A percentile compares a stretch with the other conserved stretches of the same genome.
Conservation (phyloP, 176 grass and related monocot genomes). For the Carex parvula region DNA sequence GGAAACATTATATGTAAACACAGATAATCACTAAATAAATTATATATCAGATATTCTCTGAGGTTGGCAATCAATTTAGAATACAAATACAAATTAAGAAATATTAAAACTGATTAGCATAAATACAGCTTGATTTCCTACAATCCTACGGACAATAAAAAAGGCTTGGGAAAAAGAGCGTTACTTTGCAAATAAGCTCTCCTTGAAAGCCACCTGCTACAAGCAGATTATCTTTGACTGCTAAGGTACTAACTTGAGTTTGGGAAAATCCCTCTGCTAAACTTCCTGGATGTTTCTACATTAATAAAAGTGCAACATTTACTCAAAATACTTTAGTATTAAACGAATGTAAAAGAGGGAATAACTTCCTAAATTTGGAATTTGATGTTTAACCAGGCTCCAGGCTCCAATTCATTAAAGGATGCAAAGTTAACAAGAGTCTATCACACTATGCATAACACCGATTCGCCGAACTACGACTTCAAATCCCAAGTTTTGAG, state of each 20-base stretch:
- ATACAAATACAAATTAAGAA: neutral
- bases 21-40: neutral
- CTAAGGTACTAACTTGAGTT: conserved; percentile 77
- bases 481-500: no score
- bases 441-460: no score
- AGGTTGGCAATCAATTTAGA: neutral
- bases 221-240: conserved; percentile 73
- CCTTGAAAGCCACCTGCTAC: conserved; percentile 88
- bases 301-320: conserved; percentile 28
- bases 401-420: neutral
- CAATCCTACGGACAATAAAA: conserved; percentile 1
- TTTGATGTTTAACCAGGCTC: conserved; percentile 5
- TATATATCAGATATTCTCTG: neutral
- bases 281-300: conserved; percentile 69
- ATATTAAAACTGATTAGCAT: conserved; percentile 1
- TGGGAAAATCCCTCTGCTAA: conserved; percentile 63
- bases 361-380: neutral
- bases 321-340: neutral
- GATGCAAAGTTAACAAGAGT: neutral
- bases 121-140: neutral
- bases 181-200: conserved; percentile 87
- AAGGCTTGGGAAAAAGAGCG: neutral
- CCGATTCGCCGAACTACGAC: no score
- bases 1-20: neutral
- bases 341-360: neutral